Evolutionary conservation across 2,329 filamentous ascomycete species (phyloP), one percentile per base, ranked within the genome.

Genomic region (Phialophora expanda): DNA sequence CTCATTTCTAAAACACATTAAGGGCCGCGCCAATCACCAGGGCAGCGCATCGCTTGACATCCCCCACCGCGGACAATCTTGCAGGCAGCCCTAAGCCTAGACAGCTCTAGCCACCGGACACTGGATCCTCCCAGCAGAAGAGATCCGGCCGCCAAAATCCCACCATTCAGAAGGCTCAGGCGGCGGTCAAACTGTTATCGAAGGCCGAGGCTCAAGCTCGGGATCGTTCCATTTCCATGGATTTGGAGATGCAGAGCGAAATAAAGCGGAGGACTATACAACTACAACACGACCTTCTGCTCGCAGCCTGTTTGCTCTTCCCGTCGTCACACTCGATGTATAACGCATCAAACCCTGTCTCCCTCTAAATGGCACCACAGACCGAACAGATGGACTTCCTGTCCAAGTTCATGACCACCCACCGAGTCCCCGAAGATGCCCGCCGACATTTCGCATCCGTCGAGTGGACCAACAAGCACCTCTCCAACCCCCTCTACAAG

Each of bases 401-500:
- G 64, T 55, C 48, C 53, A 65, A 69, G 8, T 73, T 73, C 66
- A 63, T 71, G 48, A 57, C 54, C 28, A 54, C 61, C 30, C 67
- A 73, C 24, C 56, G 51, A 32, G 65, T 71, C 14, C 66, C 71
- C 4, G 56, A 66, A 60, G 71, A 72, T 53, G 62, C 66, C 38
- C 57, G 64, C 56, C 46, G 65, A 34, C 62, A 71, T 53, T 73
- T 73, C 55, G 60, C 53, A 9, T 65, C 66, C 3, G 55, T 68
- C 53, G 64, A 69, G 58, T 73, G 70, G 69, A 69, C 69, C 6
- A 66, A 65, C 59, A 64, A 62, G 32, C 60, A 70, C 58, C 64
- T 73, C 12, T 41, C 56, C 51, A 74, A 75, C 20, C 66, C 74
- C 22, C 73, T 76, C 66, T 81, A 81, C 71, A 73, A 71, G 54